Evolutionary conservation across 768 basidiomycete species (phyloP).

Genomic region (Tulasnella sp.): DNA sequence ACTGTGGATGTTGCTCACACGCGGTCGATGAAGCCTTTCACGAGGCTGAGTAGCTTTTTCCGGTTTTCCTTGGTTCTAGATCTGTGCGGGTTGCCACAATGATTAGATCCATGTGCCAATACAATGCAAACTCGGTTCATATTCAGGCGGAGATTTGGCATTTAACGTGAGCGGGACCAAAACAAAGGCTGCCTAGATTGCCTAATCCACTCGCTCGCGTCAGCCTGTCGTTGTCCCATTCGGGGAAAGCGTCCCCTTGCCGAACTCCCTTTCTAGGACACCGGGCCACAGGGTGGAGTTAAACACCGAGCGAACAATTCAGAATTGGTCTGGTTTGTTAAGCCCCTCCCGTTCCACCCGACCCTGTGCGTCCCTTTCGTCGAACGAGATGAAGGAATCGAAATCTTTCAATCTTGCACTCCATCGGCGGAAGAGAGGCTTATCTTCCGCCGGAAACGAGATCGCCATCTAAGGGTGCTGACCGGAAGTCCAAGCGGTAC

Average conservation of each 20-base stretch:
- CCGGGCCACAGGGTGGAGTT: not conserved
- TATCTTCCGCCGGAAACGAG: not conserved
- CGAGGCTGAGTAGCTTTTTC: not conserved
- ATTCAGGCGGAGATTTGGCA: not conserved
- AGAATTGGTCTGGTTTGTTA: constrained; percentile 10
- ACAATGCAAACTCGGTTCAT: not conserved
- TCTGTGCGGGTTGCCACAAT: not conserved
- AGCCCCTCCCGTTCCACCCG: constrained; percentile 4
- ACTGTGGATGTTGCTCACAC: constrained; percentile 5
- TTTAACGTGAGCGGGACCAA: not conserved
- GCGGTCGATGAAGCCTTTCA: constrained; percentile 6
- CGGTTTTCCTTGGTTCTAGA: not conserved
- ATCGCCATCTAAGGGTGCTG: not conserved
- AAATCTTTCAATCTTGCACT: not conserved
- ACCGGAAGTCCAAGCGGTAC: not conserved
- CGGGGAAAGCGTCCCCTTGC: not conserved
- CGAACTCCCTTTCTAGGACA: not conserved
- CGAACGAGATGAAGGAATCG: not conserved
- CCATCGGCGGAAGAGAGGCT: not conserved
- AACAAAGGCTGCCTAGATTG: constrained; percentile 10
- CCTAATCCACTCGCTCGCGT: not conserved
- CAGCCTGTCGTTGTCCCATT: not conserved
- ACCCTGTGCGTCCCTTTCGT: not conserved
- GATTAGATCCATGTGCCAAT: not conserved
- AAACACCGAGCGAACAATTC: not conserved